Evolutionary conservation across 768 basidiomycete genomes (phyloP), one percentile per base, ranked within the genome.

Genomic region (Podaxis sp.): DNA sequence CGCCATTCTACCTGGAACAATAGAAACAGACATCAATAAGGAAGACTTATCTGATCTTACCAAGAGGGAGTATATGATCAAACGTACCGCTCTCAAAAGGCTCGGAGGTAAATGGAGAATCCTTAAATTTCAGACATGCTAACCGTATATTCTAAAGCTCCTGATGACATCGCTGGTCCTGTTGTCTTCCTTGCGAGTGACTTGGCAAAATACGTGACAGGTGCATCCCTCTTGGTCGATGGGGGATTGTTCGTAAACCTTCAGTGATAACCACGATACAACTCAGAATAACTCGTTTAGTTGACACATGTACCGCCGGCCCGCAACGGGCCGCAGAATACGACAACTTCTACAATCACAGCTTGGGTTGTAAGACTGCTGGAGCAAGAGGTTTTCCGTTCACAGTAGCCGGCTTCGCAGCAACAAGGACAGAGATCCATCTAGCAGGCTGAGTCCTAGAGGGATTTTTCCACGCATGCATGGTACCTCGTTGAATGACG

Each of bases 221-320:
- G 87, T 16, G 78, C 86, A 35, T 82, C 82, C 21, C 71, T 88
- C 4, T 72, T 90, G 5, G 88, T 88, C 0, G 89, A 90, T 68
- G 90, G 89, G 1, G 90, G 89, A 0, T 72, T 87, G 50, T 89
- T 89, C 63, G 89, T 90, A 48, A 89, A 89, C 65, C 75, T 91
- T 54, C 89, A 90, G 66, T 88, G 66, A 76, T 38, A 51, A 51
- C 51, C 21, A 37, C 42, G 10, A 16, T 47, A 21, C 21, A 21
- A 21, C 21, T 21, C 27, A 60, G 28, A 42, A 61, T 16, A 51
- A 27, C 35, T 46, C 13, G 13, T 42, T 61, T n/a, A 27, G 38
- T 44, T 35, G 35, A 55, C 36, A 37, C 21, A 55, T 52, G 32
- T 54, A 36, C 59, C 36, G 35, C 32, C 46, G 59, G 52, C 35